Evolutionary conservation across 1,139 yeast genomes (phyloP), one percentile per base, ranked within the genome.

Genomic region (Candida sp.): DNA sequence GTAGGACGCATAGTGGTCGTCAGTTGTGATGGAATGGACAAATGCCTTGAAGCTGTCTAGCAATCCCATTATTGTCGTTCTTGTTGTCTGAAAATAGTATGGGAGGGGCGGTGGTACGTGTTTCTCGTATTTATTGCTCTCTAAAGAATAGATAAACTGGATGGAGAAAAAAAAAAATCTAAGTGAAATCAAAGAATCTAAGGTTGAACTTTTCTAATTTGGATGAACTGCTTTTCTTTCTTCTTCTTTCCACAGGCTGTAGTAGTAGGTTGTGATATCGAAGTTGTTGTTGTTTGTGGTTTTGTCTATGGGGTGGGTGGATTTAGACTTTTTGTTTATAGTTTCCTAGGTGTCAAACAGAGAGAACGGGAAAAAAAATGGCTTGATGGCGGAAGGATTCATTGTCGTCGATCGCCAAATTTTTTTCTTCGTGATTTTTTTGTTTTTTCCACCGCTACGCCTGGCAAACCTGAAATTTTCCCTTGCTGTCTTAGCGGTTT

Each of bases 1-100:
- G 63, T 79, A 83, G 40, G 85, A 76, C 46, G 89, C 89, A 63
- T 84, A 84, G 62, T 84, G 86, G 61, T 84, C 88, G 44, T 78
- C 84, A 26, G 89, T 84, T 40, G 88, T 83, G 50, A 84, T 77
- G 35, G 87, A 82, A 60, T 84, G 88, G 51, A 83, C 69, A 60
- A 84, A 84, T 38, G 84, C 75, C 60, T 77, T 77, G 39, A 78
- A 57, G 49, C 72, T 70, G 59, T 78, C 81, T 48, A 78, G 60
- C 28, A 78, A 52, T 3, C 81, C 81, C 82, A 77, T 78, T n/a
- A 4, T 28, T 28, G 9, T 28, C 25, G 38, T 2, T 33, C 17
- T 33, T 3, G 2, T 33, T 34, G 23, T 7, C 4, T 9, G 17
- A 22, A 34, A 34, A 34, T 7, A 4, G 12, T 40, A 5, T 4